Evolutionary conservation across 352 stramenopile genomes (phyloP), one percentile per base, ranked within the genome.

Genomic region (Thalassiosira oceanica): DNA sequence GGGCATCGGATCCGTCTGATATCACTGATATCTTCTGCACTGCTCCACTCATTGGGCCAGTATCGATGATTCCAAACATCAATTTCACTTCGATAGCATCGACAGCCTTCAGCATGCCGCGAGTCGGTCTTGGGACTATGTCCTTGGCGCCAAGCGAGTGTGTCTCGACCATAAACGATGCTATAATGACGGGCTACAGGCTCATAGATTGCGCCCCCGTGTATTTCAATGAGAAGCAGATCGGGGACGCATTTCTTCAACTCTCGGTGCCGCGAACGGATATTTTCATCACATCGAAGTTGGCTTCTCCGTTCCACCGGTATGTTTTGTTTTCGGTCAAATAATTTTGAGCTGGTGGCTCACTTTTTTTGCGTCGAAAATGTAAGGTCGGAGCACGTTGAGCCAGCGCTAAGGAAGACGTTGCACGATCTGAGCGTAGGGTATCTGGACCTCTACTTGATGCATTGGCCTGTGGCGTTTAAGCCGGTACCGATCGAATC

Each of bases 391-490:
- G n/a, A n/a, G n/a, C n/a, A n/a, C n/a, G n/a, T n/a, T 8, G 57
- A 89, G 43, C 60, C 76, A 29, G 86, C 84, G 2, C 51, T 87
- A 20, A 50, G 74, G 51, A 89, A 92, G 53, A 92, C 80, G 13
- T 54, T 94, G 2, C 54, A 68, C 27, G 80, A 93, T 56, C 67
- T 95, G 16, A 11, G 70, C 20, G 31, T 94, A 10, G 86, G 92
- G 20, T 95, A 94, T 77, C 66, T 95, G 45, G 90, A 95, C 66
- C 60, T 93, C 3, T 93, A 91, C 55, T 60, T 94, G 6, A 89
- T 95, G 49, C 90, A 95, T 74, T 94, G 78, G 74, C 90, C 90
- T 16, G 72, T 90, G 60, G 60, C 60, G 16, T 69, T 69, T 24
- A 69, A 61, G 13, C 61, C 60, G 29, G 60, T 69, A 41, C 48